A percentile compares a stretch with the other conserved stretches of the same genome.
Evolutionary conservation across 108 stramenopile species (phyloP).

Genomic region (Nitzschia sp.): DNA sequence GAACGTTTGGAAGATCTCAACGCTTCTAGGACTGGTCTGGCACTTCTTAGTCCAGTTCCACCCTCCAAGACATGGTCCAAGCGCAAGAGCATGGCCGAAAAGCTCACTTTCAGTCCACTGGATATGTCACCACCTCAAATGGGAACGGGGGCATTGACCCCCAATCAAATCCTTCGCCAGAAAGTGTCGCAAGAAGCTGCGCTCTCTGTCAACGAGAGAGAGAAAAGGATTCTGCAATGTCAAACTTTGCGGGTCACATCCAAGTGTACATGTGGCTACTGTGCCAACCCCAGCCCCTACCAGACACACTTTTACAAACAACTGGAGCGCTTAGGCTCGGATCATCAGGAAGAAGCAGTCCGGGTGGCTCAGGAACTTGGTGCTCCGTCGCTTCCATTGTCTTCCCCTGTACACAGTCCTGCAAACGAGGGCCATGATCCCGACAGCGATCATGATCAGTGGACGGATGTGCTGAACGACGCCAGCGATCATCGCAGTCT

Average conservation of each 20-base stretch:
- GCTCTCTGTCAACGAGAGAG: constrained; percentile 19
- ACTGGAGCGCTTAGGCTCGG: background rate
- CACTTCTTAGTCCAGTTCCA: background rate
- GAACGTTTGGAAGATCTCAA: constrained; percentile 6
- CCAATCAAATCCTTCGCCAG: constrained; percentile 4
- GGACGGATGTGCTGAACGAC: no score
- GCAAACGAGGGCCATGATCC: no score
- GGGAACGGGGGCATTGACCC: background rate
- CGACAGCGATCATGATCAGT: no score
- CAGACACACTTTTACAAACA: constrained; percentile 31
- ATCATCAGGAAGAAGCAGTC: constrained; percentile 10
- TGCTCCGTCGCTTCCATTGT: background rate
- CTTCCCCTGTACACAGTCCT: background rate
- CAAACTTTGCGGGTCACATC: constrained; percentile 23
- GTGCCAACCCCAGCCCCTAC: constrained; percentile 34
- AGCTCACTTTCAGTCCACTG: background rate
- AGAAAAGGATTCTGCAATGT: constrained; percentile 9
- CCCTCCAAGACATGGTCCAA: background rate
- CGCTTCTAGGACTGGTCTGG: background rate
- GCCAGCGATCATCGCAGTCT: no score
- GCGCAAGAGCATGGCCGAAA: background rate
- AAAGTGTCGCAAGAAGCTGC: constrained; percentile 24
- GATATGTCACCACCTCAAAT: background rate
- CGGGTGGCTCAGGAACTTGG: background rate
- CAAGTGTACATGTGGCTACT: constrained; percentile 29